A percentile compares a stretch with the other conserved stretches of the same genome.
Conservation (phyloP, 306 rosid genomes). For the Leucaena leucocephala region DNA sequence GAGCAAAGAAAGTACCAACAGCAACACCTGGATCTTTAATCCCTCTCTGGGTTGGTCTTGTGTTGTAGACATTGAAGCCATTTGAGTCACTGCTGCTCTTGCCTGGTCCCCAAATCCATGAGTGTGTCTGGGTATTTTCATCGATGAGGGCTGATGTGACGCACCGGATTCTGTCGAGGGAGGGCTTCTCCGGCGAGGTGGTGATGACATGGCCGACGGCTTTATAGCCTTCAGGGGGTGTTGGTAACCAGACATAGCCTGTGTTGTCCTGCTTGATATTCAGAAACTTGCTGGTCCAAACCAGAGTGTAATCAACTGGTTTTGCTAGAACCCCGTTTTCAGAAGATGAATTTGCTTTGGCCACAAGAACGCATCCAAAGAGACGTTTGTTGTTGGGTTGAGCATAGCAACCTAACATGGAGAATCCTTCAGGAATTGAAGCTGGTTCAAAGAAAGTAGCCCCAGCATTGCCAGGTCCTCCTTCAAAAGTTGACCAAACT, state of each 20-base stretch:
- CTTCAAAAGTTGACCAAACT: slow-evolving; percentile 60
- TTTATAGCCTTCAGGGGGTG: slow-evolving; percentile 63
- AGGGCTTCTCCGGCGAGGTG: slow-evolving; percentile 57
- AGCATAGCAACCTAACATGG: slow-evolving; percentile 57
- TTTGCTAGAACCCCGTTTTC: slow-evolving; percentile 35
- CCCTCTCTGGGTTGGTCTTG: slow-evolving; percentile 56
- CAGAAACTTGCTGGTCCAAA: slow-evolving; percentile 54
- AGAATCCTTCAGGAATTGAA: slow-evolving; percentile 4
- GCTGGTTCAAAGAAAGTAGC: slow-evolving; percentile 74
- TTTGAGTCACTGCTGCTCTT: slow-evolving; percentile 9
- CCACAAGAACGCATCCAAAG: slow-evolving; percentile 67
- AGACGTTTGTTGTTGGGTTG: slow-evolving; percentile 67
- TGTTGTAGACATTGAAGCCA: slow-evolving; percentile 45
- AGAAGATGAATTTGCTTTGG: slow-evolving; percentile 40
- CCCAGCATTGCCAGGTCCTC: slow-evolving; percentile 68
- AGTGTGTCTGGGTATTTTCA: slow-evolving; percentile 41
- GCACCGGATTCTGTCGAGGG: slow-evolving; percentile 60
- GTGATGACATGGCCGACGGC: slow-evolving; percentile 67
- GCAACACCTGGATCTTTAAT: slow-evolving; percentile 54
- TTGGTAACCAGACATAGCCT: slow-evolving; percentile 72
- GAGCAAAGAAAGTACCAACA: slow-evolving; percentile 65
- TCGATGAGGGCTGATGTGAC: slow-evolving; percentile 63
- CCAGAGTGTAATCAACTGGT: slow-evolving; percentile 17
- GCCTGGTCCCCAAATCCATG: slow-evolving; percentile 61
- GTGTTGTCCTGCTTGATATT: slow-evolving; percentile 48